Conservation (phyloP, 2,329 filamentous ascomycete species). For the Chrysoporthe deuterocubensis region DNA sequence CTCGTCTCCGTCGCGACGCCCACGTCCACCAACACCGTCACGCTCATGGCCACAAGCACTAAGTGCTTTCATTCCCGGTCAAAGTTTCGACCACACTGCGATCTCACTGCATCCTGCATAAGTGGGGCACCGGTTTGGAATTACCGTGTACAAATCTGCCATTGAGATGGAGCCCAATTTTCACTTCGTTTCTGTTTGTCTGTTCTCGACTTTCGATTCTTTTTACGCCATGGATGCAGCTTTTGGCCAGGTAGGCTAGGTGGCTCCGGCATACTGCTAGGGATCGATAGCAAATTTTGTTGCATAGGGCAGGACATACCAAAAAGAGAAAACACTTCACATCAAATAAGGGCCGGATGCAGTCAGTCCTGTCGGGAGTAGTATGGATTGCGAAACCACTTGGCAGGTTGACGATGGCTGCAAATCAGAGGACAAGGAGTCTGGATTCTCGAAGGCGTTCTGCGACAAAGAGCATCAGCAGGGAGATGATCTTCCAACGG, state of each 20-base stretch:
- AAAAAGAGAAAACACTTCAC: slow-evolving; percentile 13
- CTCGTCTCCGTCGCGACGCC: slow-evolving; percentile 40
- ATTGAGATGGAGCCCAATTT: slow-evolving; percentile 26
- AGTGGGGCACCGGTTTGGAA: slow-evolving; percentile 23
- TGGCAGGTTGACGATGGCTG: not conserved
- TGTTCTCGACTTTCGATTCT: slow-evolving; percentile 20
- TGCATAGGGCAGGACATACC: slow-evolving; percentile 21
- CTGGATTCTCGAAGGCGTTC: slow-evolving; percentile 23
- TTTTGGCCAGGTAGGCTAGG: slow-evolving; percentile 24
- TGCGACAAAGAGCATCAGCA: slow-evolving; percentile 18
- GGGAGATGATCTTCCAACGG: slow-evolving; percentile 23
- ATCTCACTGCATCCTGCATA: slow-evolving; percentile 27
- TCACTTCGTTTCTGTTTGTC: slow-evolving; percentile 9
- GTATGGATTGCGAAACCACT: slow-evolving; percentile 27
- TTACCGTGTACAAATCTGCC: slow-evolving; percentile 29
- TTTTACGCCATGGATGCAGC: slow-evolving; percentile 26
- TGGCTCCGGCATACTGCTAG: slow-evolving; percentile 26
- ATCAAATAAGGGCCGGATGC: slow-evolving; percentile 18
- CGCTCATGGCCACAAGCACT: slow-evolving; percentile 28
- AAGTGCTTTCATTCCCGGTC: slow-evolving; percentile 14
- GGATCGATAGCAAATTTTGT: slow-evolving; percentile 27
- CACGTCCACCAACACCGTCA: slow-evolving; percentile 45
- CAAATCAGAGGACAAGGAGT: slow-evolving; percentile 7
- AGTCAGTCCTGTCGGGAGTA: slow-evolving; percentile 21
- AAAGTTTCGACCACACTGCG: slow-evolving; percentile 15